phyloP scores from a whole-genome alignment of 2,329 filamentous ascomycete genomes.

The Lachnellula occidentalis region DNA sequence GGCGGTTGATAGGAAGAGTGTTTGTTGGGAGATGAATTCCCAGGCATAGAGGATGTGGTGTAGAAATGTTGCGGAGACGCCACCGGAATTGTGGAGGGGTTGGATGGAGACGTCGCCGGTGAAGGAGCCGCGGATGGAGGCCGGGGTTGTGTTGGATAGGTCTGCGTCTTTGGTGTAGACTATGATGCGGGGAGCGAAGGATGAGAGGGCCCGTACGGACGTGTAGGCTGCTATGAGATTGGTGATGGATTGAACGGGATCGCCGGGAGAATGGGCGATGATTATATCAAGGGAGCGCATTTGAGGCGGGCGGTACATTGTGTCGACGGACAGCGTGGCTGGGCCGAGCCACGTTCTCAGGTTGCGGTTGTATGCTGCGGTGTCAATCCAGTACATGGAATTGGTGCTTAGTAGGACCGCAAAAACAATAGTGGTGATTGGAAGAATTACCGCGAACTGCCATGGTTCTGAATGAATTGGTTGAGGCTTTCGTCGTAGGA shows the following conservation, averaged over 20 bases:
- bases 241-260: constrained; percentile 16
- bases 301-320: constrained; percentile 20
- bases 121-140: constrained; percentile 5
- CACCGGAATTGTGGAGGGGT: constrained; percentile 35
- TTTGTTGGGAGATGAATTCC: constrained; percentile 40
- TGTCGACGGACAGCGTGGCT: constrained; percentile 15
- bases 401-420: constrained; percentile 16
- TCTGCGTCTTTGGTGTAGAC: constrained; percentile 26
- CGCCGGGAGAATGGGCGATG: constrained; percentile 24
- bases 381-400: constrained; percentile 24
- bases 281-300: constrained; percentile 24
- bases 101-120: constrained; percentile 18
- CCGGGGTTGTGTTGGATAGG: constrained; percentile 6
- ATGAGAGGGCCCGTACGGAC: constrained; percentile 5
- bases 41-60: constrained; percentile 40
- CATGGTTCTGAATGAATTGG: constrained; percentile 17
- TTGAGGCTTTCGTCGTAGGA: constrained; percentile 17
- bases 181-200: constrained; percentile 15
- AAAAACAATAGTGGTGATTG: constrained; percentile 19
- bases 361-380: constrained; percentile 18
- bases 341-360: constrained; percentile 18
- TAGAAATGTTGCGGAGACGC: constrained; percentile 42
- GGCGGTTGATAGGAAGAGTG: constrained; percentile 38
- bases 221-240: constrained; percentile 18
- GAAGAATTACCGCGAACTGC: constrained; percentile 20